Percentiles rank a stretch among this genome's conserved stretches.
Evolutionary conservation across 495 filamentous ascomycete species (phyloP).

Genomic region (Aspergillus hancockii): DNA sequence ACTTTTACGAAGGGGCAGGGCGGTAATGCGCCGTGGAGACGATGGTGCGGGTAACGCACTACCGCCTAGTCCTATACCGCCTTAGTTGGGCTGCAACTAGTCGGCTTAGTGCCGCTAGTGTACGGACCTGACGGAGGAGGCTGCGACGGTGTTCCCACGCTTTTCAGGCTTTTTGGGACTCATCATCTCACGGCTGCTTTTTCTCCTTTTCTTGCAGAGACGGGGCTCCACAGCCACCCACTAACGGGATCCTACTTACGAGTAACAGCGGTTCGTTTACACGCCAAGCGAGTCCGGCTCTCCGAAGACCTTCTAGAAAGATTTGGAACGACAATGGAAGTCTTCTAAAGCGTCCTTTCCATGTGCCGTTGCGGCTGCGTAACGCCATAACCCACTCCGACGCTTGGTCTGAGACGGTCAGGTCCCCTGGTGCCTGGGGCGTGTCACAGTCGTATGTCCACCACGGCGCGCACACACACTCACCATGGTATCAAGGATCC

Average conservation of each 20-base stretch:
- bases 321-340: conserved; percentile 33
- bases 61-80: not conserved
- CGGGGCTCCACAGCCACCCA: conserved; percentile 28
- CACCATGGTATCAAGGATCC: not conserved
- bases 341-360: conserved; percentile 18
- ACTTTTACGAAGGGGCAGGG: not conserved
- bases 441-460: conserved; percentile 8
- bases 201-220: conserved; percentile 16
- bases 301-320: conserved; percentile 46
- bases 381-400: conserved; percentile 8
- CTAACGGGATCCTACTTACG: conserved; percentile 27
- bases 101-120: conserved; percentile 20
- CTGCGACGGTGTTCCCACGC: conserved; percentile 12
- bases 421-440: conserved; percentile 12
- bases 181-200: conserved; percentile 4
- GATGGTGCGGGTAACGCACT: not conserved
- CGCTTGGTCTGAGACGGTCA: conserved; percentile 8
- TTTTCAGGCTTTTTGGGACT: not conserved
- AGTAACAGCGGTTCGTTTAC: conserved; percentile 6
- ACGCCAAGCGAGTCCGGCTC: conserved; percentile 33
- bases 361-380: conserved; percentile 18
- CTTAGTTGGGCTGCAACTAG: conserved; percentile 15
- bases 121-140: conserved; percentile 23
- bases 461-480: not conserved
- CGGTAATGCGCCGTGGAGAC: conserved; percentile 2